A percentile compares a stretch with the other conserved stretches of the same genome.
phyloP scores from a whole-genome alignment of 495 filamentous ascomycete species.

The Ramalina intermedia region DNA sequence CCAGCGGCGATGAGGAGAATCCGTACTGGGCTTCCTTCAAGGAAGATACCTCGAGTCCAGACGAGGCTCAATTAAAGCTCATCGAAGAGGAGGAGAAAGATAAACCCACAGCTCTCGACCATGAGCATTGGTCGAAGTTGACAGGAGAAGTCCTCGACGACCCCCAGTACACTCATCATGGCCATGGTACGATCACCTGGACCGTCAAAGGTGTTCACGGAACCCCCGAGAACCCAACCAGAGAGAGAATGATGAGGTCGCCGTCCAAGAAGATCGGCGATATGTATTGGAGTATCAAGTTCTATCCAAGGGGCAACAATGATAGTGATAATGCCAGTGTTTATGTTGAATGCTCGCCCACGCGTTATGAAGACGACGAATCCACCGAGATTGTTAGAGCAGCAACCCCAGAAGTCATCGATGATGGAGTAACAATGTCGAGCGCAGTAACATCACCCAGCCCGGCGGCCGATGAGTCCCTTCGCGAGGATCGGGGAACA shows the following conservation, averaged over 20 bases:
- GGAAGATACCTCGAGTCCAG: constrained; percentile 43
- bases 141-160: constrained; percentile 45
- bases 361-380: constrained; percentile 23
- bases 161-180: constrained; percentile 37
- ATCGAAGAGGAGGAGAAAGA: constrained; percentile 33
- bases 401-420: neutral
- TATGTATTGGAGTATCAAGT: constrained; percentile 57
- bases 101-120: constrained; percentile 40
- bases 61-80: constrained; percentile 45
- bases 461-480: too few relatives aligned
- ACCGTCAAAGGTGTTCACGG: constrained; percentile 44
- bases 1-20: constrained; percentile 24
- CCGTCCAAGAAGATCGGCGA: constrained; percentile 42
- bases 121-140: constrained; percentile 45
- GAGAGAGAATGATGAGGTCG: constrained; percentile 43
- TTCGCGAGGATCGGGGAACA: too few relatives aligned
- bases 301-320: constrained; percentile 52
- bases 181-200: constrained; percentile 47
- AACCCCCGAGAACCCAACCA: constrained; percentile 45
- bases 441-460: neutral
- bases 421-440: neutral
- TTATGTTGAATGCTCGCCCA: constrained; percentile 48
- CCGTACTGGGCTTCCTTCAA: constrained; percentile 34
- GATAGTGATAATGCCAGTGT: constrained; percentile 42
- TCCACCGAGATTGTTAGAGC: neutral